These are phyloP conservation scores for Bathelium albidoporum DNA, from an alignment of 495 filamentous ascomycete genomes.

Conservation along the genomic window DNA sequence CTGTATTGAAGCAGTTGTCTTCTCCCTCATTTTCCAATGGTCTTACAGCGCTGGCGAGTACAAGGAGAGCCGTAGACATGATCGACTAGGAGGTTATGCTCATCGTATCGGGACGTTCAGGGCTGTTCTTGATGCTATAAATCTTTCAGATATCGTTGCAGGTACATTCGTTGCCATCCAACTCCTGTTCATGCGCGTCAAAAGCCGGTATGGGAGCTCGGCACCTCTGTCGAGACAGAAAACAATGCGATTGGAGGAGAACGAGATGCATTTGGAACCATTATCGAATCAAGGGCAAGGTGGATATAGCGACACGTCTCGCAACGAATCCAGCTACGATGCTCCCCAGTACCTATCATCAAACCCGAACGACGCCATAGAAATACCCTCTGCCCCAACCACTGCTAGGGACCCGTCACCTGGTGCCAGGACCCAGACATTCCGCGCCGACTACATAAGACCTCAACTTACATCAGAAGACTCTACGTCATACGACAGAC, in stretches of 20 bases:
- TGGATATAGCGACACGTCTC: constrained; percentile 5
- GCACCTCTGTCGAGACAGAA: constrained; percentile 6
- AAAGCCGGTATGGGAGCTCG: constrained; percentile 7
- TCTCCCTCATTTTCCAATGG: constrained; percentile 15
- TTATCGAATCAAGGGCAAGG: constrained; percentile 8
- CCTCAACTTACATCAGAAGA: background rate
- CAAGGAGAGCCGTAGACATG: constrained; percentile 2
- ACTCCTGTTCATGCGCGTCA: constrained; percentile 7
- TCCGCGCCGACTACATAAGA: constrained; percentile 9
- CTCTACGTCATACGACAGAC: constrained; percentile 8
- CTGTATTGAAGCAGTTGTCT: constrained; percentile 12
- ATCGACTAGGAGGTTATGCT: constrained; percentile 8
- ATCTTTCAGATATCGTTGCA: constrained; percentile 12
- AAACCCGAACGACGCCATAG: background rate
- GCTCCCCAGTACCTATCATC: constrained; percentile 4
- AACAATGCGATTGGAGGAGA: background rate
- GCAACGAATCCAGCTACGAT: constrained; percentile 5
- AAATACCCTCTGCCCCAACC: constrained; percentile 3
- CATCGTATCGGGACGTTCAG: constrained; percentile 8
- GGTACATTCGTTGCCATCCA: constrained; percentile 9
- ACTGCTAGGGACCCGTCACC: constrained; percentile 11
- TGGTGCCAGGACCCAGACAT: background rate
- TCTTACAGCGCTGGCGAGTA: constrained; percentile 12
- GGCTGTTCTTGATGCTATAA: constrained; percentile 13
- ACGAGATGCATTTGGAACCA: constrained; percentile 10